These are phyloP conservation scores for Phytophthora pseudosyringae DNA, from an alignment of 352 stramenopile genomes.

Conservation along the genomic window DNA sequence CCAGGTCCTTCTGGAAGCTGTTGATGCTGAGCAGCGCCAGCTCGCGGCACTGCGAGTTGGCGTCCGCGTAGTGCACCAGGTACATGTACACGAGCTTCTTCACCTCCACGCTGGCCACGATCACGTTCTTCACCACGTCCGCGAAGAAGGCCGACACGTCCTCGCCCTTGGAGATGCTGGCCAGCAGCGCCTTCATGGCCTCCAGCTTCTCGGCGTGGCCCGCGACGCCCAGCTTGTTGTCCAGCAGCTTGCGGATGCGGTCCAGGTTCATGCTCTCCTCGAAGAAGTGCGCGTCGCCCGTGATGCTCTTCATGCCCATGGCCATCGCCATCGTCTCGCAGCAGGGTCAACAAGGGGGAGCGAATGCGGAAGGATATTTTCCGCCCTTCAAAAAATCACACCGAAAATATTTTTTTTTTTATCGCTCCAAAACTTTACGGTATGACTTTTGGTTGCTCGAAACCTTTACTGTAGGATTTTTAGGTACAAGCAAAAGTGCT, in stretches of 20 bases:
- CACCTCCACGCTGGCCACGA: slow-evolving; percentile 96
- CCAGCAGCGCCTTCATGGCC: slow-evolving; percentile 98
- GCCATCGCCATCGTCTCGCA: slow-evolving; percentile 22
- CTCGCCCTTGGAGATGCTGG: slow-evolving; percentile 96
- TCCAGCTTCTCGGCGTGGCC: slow-evolving; percentile 92
- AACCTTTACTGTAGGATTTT: too few species aligned
- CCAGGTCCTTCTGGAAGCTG: slow-evolving; percentile 98
- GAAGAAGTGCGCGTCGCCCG: slow-evolving; percentile 96
- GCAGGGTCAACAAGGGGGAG: too few species aligned
- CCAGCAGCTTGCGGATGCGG: slow-evolving; percentile 85
- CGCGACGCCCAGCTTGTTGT: slow-evolving; percentile 89
- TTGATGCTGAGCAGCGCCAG: slow-evolving; percentile 98
- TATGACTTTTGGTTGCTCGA: too few species aligned
- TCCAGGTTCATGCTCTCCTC: slow-evolving; percentile 96
- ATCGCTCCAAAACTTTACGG: too few species aligned
- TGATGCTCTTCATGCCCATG: slow-evolving; percentile 72
- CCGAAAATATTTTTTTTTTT: too few species aligned
- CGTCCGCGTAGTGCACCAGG: slow-evolving; percentile 98
- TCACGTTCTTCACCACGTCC: slow-evolving; percentile 97
- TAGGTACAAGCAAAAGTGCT: too few species aligned
- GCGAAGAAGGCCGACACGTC: slow-evolving; percentile 98
- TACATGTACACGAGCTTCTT: slow-evolving; percentile 99
- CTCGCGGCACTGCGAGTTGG: slow-evolving; percentile 95
- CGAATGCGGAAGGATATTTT: too few species aligned
- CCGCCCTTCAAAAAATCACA: too few species aligned